Conservation (phyloP, 805 yeast species). For the Candida golubevii region DNA sequence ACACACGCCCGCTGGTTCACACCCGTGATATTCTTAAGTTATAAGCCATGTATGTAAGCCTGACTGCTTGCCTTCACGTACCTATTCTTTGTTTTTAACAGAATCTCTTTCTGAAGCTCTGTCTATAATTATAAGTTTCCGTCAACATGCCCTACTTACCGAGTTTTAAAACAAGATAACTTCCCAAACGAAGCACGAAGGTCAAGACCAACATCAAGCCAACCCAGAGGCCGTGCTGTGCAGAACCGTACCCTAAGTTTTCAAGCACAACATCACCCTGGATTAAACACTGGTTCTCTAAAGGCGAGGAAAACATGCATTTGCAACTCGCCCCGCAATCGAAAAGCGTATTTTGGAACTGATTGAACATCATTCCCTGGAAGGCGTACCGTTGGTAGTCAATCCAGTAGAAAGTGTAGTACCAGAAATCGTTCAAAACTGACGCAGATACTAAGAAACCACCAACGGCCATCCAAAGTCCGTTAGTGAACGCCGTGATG, state of each 20-base stretch:
- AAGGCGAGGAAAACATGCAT: conserved; percentile 29
- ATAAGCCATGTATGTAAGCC: too few species aligned
- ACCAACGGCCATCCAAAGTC: conserved; percentile 43
- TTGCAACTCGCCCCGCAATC: conserved; percentile 30
- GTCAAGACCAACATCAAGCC: conserved; percentile 32
- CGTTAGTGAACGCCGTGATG: conserved; percentile 37
- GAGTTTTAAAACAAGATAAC: conserved; percentile 22
- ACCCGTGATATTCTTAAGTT: too few species aligned
- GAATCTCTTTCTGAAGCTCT: too few species aligned
- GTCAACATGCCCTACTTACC: conserved; percentile 2
- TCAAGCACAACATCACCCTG: conserved; percentile 31
- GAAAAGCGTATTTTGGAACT: conserved; percentile 25
- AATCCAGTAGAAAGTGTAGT: conserved; percentile 38
- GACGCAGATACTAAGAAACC: conserved; percentile 36
- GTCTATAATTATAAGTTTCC: too few species aligned
- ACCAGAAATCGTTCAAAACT: conserved; percentile 35
- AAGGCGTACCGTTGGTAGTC: conserved; percentile 40
- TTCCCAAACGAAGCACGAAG: conserved; percentile 23
- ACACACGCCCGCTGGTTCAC: too few species aligned
- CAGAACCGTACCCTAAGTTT: conserved; percentile 25
- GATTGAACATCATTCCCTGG: conserved; percentile 43
- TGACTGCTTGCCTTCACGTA: too few species aligned
- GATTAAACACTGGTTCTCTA: conserved; percentile 27
- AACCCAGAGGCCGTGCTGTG: conserved; percentile 31
- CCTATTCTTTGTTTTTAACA: too few species aligned